phyloP scores from a whole-genome alignment of 495 filamentous ascomycete species.

The Xylaria longipes region DNA sequence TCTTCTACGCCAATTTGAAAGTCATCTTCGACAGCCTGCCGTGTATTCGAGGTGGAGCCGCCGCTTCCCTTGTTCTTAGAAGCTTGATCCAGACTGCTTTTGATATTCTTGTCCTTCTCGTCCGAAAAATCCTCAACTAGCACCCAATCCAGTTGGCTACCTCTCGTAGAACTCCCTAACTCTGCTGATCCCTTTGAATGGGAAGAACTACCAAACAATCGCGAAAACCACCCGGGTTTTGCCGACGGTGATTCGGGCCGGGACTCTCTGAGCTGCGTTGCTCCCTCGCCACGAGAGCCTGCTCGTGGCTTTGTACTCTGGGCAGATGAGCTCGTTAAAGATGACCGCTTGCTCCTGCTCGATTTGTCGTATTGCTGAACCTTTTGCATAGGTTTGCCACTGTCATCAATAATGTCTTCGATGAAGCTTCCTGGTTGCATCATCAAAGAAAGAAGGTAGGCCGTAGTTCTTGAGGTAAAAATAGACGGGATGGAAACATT shows the following conservation, averaged over 20 bases:
- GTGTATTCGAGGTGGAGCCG: constrained; percentile 27
- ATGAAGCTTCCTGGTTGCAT: constrained; percentile 71
- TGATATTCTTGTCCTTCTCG: constrained; percentile 49
- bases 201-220: constrained; percentile 59
- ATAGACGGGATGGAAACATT: constrained; percentile 93
- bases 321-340: constrained; percentile 38
- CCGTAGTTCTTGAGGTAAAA: constrained; percentile 94
- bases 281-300: constrained; percentile 29
- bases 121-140: constrained; percentile 72
- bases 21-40: constrained; percentile 59
- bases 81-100: constrained; percentile 43
- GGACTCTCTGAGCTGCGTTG: constrained; percentile 25
- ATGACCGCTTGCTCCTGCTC: constrained; percentile 47
- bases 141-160: constrained; percentile 83
- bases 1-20: constrained; percentile 94
- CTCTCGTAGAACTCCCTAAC: constrained; percentile 72
- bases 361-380: constrained; percentile 54
- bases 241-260: constrained; percentile 18
- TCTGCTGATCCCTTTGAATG: constrained; percentile 32
- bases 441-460: constrained; percentile 89
- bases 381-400: constrained; percentile 54
- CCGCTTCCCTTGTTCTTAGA: constrained; percentile 38
- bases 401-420: constrained; percentile 61
- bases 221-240: constrained; percentile 59
- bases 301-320: constrained; percentile 29